Base-by-base conservation (phyloP, 495 filamentous ascomycete species). In the Penicillium riverlandense region DNA sequence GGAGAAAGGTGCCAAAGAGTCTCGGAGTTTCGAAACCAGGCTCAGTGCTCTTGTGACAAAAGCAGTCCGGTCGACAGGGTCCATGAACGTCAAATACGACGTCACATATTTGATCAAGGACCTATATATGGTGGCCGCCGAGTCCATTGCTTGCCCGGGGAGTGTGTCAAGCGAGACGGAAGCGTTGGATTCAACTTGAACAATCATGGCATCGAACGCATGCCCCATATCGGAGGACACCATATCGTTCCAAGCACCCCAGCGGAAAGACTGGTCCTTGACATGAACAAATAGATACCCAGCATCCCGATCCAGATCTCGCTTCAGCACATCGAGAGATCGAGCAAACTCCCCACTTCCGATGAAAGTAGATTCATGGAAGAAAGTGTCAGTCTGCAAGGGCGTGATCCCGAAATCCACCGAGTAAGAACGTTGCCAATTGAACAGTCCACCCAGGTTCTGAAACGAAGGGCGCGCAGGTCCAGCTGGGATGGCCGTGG, bases 301-400 rank as follows among this genome's bases (percentile, higher is more conserved):
- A 33, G 51, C 55, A 42, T 51, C 50, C 36, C 44, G 45, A 45
- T 72, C 66, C 37, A 72, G 35, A 42, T 69, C 52, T 22, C 52
- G 54, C 16, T 47, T 47, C 31, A 37, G 15, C 29, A 65, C 22
- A 16, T 70, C 63, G 8, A 79, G 59, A 9, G 72, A 80, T 40
- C 67, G 74, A 32, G 55, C 55, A 40, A 95, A 72, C 15, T 77
- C 73, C 0, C 85, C 86, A 52, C 79, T 82, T 11, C 90, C 89
- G 39, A 95, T 71, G 39, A 94, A 75, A 9, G 88, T 90, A 38
- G 63, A 75, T 51, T 83, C 69, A 52, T 90, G 86, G 52, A 94
- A 92, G 60, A 75, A 92, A 1, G 82, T 83, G 0, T 84, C 86
- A 9, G 61, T 43, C 36, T 69, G 71, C 16, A 95, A 64, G 22